These are phyloP conservation scores for Calonectria pauciramosa DNA, from an alignment of 2,329 filamentous ascomycete genomes.

Conservation along the genomic window DNA sequence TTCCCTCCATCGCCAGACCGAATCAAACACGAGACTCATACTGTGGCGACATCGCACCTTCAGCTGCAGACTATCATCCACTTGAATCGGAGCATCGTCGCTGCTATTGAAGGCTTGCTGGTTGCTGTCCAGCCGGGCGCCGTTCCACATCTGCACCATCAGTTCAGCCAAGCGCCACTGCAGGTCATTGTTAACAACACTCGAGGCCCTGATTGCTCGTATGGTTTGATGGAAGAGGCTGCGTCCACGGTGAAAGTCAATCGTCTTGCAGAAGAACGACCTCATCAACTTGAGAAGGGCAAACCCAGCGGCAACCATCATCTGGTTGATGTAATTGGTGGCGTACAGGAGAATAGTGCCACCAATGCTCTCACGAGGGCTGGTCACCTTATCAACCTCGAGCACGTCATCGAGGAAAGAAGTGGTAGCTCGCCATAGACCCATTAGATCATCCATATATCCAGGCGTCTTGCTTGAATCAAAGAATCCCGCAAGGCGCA, in stretches of 20 bases:
- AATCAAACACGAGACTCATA: constrained; percentile 88
- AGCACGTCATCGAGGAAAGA: constrained; percentile 77
- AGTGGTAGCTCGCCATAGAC: constrained; percentile 79
- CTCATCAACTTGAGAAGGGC: constrained; percentile 83
- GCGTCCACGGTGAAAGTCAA: constrained; percentile 77
- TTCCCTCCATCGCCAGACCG: constrained; percentile 87
- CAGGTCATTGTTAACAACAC: constrained; percentile 83
- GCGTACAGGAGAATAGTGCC: constrained; percentile 74
- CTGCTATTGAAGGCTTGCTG: constrained; percentile 63
- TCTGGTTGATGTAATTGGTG: constrained; percentile 85
- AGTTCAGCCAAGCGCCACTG: constrained; percentile 85
- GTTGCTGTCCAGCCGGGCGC: constrained; percentile 66
- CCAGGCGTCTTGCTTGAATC: constrained; percentile 79
- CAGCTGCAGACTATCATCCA: constrained; percentile 81
- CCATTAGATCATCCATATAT: constrained; percentile 81
- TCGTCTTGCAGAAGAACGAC: constrained; percentile 80
- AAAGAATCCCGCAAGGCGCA: constrained; percentile 85
- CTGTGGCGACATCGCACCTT: constrained; percentile 88
- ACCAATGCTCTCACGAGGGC: constrained; percentile 59
- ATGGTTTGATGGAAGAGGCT: constrained; percentile 80
- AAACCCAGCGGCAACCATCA: constrained; percentile 86
- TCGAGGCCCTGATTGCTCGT: constrained; percentile 77
- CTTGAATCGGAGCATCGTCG: constrained; percentile 62
- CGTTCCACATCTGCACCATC: constrained; percentile 91
- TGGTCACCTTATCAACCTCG: constrained; percentile 64